A percentile compares a stretch with the other conserved stretches of the same genome.
These are phyloP conservation scores for Avena sativa DNA, from an alignment of 176 grass and related monocot genomes.

Conservation along the genomic window DNA sequence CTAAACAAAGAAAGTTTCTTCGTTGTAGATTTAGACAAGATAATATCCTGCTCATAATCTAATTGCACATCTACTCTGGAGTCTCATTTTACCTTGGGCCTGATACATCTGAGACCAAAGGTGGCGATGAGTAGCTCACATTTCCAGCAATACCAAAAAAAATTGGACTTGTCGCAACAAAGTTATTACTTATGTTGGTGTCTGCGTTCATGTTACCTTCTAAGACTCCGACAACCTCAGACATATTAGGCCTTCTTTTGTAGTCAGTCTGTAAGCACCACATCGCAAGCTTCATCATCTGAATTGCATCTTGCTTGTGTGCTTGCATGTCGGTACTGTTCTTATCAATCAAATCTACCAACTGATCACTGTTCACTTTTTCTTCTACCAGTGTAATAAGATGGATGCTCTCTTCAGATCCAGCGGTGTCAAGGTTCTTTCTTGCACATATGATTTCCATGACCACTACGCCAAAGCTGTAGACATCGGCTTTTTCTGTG, in stretches of 20 bases:
- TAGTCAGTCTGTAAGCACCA: conserved; percentile 52
- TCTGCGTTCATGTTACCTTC: conserved; percentile 40
- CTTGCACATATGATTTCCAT: too few species aligned
- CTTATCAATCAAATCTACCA: conserved; percentile 38
- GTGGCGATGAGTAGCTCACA: background rate
- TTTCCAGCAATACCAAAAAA: background rate
- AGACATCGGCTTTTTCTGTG: too few species aligned
- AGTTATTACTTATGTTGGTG: conserved; percentile 31
- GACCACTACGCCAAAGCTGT: too few species aligned
- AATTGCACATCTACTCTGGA: too few species aligned
- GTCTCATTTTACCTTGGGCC: too few species aligned
- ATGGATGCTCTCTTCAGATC: too few species aligned
- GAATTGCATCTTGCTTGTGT: conserved; percentile 28
- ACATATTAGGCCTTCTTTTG: conserved; percentile 58
- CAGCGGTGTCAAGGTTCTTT: too few species aligned
- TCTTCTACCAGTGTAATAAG: conserved; percentile 18
- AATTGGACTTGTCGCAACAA: conserved; percentile 19
- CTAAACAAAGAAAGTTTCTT: too few species aligned
- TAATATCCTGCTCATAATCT: too few species aligned
- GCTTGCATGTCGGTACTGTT: background rate
- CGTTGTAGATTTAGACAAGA: too few species aligned
- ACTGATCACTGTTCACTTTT: conserved; percentile 25
- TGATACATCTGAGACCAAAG: too few species aligned
- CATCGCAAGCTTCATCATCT: conserved; percentile 44
- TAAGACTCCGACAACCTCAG: conserved; percentile 46